A percentile compares a stretch with the other conserved stretches of the same genome.
These are phyloP conservation scores for Tremella yokohamensis DNA, from an alignment of 768 basidiomycete genomes.

Conservation along the genomic window DNA sequence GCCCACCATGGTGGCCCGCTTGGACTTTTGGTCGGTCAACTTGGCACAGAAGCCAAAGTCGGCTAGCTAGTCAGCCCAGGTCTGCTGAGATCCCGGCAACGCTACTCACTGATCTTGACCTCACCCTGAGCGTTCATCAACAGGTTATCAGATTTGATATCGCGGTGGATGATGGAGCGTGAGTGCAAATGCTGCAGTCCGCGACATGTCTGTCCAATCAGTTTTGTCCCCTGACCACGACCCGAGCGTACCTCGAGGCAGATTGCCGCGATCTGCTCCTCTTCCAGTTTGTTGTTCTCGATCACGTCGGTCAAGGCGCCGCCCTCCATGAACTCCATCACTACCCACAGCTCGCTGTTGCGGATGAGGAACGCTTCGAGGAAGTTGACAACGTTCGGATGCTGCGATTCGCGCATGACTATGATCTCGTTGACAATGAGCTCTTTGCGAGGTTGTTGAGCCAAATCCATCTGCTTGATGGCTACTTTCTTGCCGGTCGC, in stretches of 20 bases:
- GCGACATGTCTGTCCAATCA: conserved; percentile 72
- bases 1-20: conserved; percentile 96
- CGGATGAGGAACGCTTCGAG: conserved; percentile 84
- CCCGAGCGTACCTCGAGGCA: conserved; percentile 66
- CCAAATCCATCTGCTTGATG: conserved; percentile 97
- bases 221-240: background rate
- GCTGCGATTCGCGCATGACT: conserved; percentile 97
- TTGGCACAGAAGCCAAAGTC: conserved; percentile 97
- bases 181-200: conserved; percentile 88
- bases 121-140: conserved; percentile 85
- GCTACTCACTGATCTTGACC: conserved; percentile 89
- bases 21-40: conserved; percentile 91
- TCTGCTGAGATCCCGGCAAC: no score
- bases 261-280: conserved; percentile 92
- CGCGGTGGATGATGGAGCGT: conserved; percentile 91
- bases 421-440: conserved; percentile 96
- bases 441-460: conserved; percentile 93
- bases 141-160: conserved; percentile 96
- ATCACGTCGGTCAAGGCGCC: conserved; percentile 91
- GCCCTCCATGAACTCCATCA: conserved; percentile 99
- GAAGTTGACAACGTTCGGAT: conserved; percentile 96
- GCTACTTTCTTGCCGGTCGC: conserved; percentile 82
- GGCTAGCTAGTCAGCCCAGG: conserved; percentile 56
- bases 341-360: conserved; percentile 90
- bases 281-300: conserved; percentile 90